phyloP scores from a whole-genome alignment of 2,329 filamentous ascomycete genomes.

The Ophiocordyceps camponoti-floridani region DNA sequence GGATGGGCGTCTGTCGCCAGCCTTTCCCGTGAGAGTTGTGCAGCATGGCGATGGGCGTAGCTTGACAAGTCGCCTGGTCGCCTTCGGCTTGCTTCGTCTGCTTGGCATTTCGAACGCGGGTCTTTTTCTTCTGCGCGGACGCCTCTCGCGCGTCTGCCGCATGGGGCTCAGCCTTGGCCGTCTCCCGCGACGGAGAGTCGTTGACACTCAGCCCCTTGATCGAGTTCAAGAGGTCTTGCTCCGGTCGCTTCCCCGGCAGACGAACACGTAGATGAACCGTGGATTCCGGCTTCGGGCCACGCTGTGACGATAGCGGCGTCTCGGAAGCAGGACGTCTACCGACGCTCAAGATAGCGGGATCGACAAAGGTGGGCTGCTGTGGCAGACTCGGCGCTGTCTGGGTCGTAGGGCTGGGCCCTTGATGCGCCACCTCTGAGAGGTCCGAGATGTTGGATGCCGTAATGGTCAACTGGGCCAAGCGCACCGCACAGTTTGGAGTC shows the following conservation, averaged over 20 bases:
- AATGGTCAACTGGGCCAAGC: conserved; percentile 25
- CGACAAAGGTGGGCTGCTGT: conserved; percentile 38
- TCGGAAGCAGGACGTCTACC: conserved; percentile 21
- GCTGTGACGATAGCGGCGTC: conserved; percentile 5
- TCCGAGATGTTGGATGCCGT: conserved; percentile 25
- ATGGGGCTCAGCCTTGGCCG: neutral
- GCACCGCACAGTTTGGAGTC: conserved; percentile 21
- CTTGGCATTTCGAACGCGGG: conserved; percentile 14
- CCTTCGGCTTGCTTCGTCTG: conserved; percentile 7
- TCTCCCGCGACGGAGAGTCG: neutral
- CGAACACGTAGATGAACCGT: neutral
- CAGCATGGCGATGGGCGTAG: conserved; percentile 10
- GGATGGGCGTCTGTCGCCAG: conserved; percentile 41
- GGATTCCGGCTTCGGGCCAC: neutral
- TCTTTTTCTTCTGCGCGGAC: conserved; percentile 13
- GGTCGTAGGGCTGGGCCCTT: conserved; percentile 1
- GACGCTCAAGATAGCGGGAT: conserved; percentile 68
- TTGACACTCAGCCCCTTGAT: conserved; percentile 5
- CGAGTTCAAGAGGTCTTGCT: conserved; percentile 10
- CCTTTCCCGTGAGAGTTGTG: conserved; percentile 25
- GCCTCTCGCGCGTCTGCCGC: conserved; percentile 5
- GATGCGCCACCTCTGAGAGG: conserved; percentile 20
- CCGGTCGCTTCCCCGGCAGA: conserved; percentile 4
- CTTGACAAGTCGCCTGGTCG: conserved; percentile 1
- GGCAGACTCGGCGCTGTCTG: too few species aligned